These are phyloP conservation scores for Gymnopilus junonius DNA, from an alignment of 768 basidiomycete species.

Conservation along the genomic window DNA sequence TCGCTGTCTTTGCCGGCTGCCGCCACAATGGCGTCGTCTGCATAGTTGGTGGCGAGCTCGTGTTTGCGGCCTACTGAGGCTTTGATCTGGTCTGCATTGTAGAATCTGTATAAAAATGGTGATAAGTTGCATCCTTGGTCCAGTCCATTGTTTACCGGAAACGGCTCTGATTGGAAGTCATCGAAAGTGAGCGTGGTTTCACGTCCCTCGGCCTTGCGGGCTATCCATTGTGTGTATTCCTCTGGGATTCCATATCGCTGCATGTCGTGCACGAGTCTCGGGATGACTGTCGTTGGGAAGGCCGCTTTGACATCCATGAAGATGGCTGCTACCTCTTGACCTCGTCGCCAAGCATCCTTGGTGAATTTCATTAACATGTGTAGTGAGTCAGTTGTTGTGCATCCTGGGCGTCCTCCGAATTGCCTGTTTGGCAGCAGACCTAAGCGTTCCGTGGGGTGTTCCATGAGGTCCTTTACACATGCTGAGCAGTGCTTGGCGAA, in stretches of 20 bases:
- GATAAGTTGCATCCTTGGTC: constrained; percentile 32
- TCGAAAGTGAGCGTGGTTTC: constrained; percentile 21
- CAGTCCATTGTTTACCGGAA: constrained; percentile 21
- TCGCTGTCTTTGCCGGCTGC: neutral
- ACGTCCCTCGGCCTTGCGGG: constrained; percentile 18
- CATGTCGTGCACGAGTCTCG: constrained; percentile 37
- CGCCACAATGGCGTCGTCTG: constrained; percentile 8
- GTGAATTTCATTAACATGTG: constrained; percentile 35
- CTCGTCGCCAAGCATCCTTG: constrained; percentile 39
- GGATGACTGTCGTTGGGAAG: constrained; percentile 41
- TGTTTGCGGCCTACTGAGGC: neutral
- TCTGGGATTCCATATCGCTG: constrained; percentile 27
- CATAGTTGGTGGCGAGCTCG: constrained; percentile 6
- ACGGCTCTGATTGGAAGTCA: constrained; percentile 18
- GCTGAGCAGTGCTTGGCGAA: constrained; percentile 31
- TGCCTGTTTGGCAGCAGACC: constrained; percentile 36
- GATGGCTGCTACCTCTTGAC: constrained; percentile 35
- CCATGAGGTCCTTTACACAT: constrained; percentile 10
- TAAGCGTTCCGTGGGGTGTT: constrained; percentile 31
- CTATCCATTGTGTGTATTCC: constrained; percentile 22
- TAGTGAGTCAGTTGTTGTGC: constrained; percentile 40
- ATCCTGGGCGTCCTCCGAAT: constrained; percentile 42
- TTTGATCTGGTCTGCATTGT: constrained; percentile 7
- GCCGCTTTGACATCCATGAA: constrained; percentile 50
- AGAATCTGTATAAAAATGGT: constrained; percentile 20